Evolutionary conservation across 257 asterid genomes (phyloP), one percentile per base, ranked within the genome.

Genomic region (Nicotiana benthamiana): DNA sequence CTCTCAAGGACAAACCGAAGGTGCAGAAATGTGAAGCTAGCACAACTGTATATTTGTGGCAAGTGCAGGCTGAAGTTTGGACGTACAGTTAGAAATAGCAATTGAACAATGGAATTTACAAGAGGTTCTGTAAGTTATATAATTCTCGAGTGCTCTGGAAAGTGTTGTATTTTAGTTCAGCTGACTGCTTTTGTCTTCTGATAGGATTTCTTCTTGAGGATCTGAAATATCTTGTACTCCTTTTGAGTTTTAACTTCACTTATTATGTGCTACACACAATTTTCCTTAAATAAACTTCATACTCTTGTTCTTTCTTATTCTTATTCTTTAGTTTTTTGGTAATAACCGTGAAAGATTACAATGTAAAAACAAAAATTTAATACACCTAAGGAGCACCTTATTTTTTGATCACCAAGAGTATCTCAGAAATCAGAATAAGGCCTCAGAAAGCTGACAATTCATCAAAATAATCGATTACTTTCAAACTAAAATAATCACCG

Each of bases 81-180:
- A 74, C 60, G 79, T 74, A 74, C 79, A 48, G 79, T 48, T 74
- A 74, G 61, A 74, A 74, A 74, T 48, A 26, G 56, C 62, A 48
- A 48, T 48, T 74, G 61, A 48, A 27, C 26, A 8, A 48, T 74
- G 40, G 62, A 70, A 48, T 26, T 51, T 74, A 53, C 27, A 15
- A 74, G 79, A 74, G 62, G 43, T 46, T 46, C 9, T 15, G 62
- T 48, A 26, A 74, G 79, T 48, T 74, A 2, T 48, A 74, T 60
- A 24, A 72, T 40, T 20, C n/a, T 40, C 56, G 30, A n/a, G 32
- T 22, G 18, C 78, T 74, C 9, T 48, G 77, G n/a, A 18, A 46
- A 48, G 79, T 74, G 79, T 24, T 48, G 79, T 74, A 74, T 74
- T 48, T 4, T 26, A 26, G 2, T 52, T 48, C 79, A 48, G 43